A percentile compares a stretch with the other conserved stretches of the same genome.
Conservation (phyloP, 108 stramenopile genomes). For the Stephanodiscus triporus region DNA sequence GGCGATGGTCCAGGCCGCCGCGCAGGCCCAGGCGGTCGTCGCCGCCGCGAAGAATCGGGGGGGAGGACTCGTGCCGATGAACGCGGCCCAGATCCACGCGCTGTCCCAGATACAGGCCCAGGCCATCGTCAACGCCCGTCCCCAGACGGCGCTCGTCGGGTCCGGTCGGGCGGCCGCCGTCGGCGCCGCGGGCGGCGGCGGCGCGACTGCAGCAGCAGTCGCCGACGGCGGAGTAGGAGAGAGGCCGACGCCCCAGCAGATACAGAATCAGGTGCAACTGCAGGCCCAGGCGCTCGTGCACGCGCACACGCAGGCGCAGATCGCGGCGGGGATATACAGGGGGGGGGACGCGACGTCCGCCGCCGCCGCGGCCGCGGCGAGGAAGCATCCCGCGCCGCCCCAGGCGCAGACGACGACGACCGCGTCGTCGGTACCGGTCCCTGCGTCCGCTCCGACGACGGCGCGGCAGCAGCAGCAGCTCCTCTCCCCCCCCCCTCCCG, state of each 20-base stretch:
- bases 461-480: neutral
- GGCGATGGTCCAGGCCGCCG: constrained; percentile 89
- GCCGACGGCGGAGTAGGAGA: constrained; percentile 21
- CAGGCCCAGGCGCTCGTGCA: constrained; percentile 80
- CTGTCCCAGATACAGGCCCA: constrained; percentile 84
- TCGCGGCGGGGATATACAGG: constrained; percentile 80
- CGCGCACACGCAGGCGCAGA: constrained; percentile 87
- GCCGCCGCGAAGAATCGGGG: constrained; percentile 84
- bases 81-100: constrained; percentile 68
- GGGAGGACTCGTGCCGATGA: constrained; percentile 69
- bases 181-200: constrained; percentile 24
- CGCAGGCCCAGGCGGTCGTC: constrained; percentile 89
- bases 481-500: too few relatives aligned
- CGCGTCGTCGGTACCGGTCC: constrained; percentile 7
- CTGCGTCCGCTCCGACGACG: neutral
- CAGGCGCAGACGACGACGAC: constrained; percentile 17
- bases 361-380: constrained; percentile 18
- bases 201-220: too few relatives aligned
- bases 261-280: constrained; percentile 83
- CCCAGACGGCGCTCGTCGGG: constrained; percentile 46
- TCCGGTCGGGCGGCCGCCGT: constrained; percentile 51
- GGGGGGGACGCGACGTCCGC: constrained; percentile 49
- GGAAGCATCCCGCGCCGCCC: constrained; percentile 16
- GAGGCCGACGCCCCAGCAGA: constrained; percentile 68
- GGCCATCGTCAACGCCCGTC: constrained; percentile 87